Base-by-base conservation (phyloP, 345 rosid species). In the Psidium friedrichsthalianum region DNA sequence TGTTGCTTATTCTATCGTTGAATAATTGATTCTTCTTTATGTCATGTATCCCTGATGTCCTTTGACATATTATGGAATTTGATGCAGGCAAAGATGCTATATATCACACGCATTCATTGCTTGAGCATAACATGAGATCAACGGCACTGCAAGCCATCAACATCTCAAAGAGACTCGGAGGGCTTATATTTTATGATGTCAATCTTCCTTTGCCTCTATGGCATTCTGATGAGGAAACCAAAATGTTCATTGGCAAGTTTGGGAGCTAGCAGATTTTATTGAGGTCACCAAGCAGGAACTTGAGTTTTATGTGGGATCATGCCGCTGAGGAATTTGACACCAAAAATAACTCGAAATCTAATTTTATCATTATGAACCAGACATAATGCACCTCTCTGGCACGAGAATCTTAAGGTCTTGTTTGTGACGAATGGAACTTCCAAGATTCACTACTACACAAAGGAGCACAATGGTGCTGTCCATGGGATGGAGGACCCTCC, bases 341-440 rank as follows among this genome's bases (percentile, higher is more conserved):
- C 32, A 88, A 89, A 74, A 88, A 91, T 85, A 97, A 94, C 55
- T 91, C 87, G 5, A 88, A 84, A 57, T 91, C 93, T 18, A 95
- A 95, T 91, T 96, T 96, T 91, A 86, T 89, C 95, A 95, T 86
- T 93, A 94, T 87, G 91, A 86, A 56, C 91, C 90, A 36, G 97
- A 93, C 89, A 91, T 90, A n/a, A 86, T 85, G 91, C 87, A 44
- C 95, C 94, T 84, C 92, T 95, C 80, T 95, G 99, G 99, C 98
- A 91, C 74, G 94, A 94, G 74, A 93, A 91, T 88, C 95, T 95
- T 58, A 89, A 92, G 91, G 93, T 93, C 81, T 88, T 95, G 91
- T 92, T 97, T 92, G 96, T 94, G 84, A 95, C 98, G 83, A 95
- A 95, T 86, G 98, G 99, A 53, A 95, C 98, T 92, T 94, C 98